Evolutionary conservation across 257 asterid species (phyloP).

Genomic region (Scutellaria minor): DNA sequence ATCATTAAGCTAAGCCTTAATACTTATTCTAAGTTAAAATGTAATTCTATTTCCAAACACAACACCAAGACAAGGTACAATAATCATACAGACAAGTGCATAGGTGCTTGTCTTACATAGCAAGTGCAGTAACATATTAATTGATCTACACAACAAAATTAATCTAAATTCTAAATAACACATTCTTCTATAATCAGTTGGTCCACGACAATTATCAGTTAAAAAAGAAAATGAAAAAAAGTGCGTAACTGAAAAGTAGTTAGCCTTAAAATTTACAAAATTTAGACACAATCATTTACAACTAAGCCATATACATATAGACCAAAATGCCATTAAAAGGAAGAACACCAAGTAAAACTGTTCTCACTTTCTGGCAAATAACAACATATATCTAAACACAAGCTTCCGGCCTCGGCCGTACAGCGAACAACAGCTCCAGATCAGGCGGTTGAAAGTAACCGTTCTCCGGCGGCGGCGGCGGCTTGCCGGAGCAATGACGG

Average conservation of each 20-base stretch:
- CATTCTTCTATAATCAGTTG: too few species aligned
- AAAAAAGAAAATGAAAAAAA: neutral
- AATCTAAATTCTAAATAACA: too few species aligned
- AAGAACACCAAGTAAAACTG: neutral
- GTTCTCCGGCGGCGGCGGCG: conserved; percentile 42
- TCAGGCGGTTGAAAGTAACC: conserved; percentile 61
- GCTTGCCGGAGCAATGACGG: conserved; percentile 31
- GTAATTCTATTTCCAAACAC: too few species aligned
- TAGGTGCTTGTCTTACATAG: too few species aligned
- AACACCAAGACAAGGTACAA: too few species aligned
- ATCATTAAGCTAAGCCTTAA: too few species aligned
- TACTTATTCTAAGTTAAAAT: too few species aligned
- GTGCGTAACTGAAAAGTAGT: neutral
- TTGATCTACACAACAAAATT: too few species aligned
- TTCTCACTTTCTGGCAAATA: neutral
- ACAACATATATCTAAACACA: conserved; percentile 34
- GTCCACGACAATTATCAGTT: too few species aligned
- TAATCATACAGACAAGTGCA: too few species aligned
- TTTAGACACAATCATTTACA: neutral
- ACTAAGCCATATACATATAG: neutral
- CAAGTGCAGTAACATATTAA: too few species aligned
- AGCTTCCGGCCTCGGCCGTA: conserved; percentile 46
- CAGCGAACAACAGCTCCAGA: conserved; percentile 47
- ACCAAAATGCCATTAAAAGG: neutral
- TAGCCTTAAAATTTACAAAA: neutral